Conservation (phyloP, 331 rosid species). For the Cucumis variabilis region DNA sequence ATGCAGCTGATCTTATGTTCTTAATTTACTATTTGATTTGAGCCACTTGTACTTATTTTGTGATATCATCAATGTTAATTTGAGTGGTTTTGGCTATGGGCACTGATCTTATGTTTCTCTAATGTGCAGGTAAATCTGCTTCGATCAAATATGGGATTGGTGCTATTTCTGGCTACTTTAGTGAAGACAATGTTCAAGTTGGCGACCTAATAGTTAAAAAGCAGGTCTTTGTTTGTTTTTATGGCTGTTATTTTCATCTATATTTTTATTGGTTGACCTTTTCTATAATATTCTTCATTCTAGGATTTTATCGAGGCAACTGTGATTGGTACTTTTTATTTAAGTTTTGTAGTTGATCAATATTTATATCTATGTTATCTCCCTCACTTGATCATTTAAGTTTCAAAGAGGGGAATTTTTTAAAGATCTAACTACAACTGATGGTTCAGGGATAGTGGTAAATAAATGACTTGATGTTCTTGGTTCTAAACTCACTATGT, state of each 20-base stretch:
- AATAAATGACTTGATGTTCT: too few relatives aligned
- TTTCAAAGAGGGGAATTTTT: too few relatives aligned
- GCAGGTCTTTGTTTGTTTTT: conserved; percentile 49
- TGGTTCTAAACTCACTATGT: too few relatives aligned
- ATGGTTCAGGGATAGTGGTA: too few relatives aligned
- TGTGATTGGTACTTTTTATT: too few relatives aligned
- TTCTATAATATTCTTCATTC: not conserved
- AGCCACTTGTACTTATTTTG: not conserved
- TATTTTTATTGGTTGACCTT: not conserved
- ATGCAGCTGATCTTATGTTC: too few relatives aligned
- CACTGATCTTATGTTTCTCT: not conserved
- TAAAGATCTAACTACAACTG: too few relatives aligned
- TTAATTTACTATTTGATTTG: conserved; percentile 1
- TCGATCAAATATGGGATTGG: conserved; percentile 72
- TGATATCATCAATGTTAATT: not conserved
- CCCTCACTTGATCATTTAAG: too few relatives aligned
- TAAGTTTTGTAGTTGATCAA: too few relatives aligned
- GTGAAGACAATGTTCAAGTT: conserved; percentile 61
- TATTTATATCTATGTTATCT: too few relatives aligned
- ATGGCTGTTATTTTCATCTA: not conserved
- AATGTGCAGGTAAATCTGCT: conserved; percentile 58
- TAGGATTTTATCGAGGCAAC: conserved; percentile 81
- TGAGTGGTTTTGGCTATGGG: conserved; percentile 3
- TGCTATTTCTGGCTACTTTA: conserved; percentile 71
- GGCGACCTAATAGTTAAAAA: conserved; percentile 61